These are phyloP conservation scores for Neonectria hederae DNA, from an alignment of 2,329 filamentous ascomycete species.

Conservation along the genomic window DNA sequence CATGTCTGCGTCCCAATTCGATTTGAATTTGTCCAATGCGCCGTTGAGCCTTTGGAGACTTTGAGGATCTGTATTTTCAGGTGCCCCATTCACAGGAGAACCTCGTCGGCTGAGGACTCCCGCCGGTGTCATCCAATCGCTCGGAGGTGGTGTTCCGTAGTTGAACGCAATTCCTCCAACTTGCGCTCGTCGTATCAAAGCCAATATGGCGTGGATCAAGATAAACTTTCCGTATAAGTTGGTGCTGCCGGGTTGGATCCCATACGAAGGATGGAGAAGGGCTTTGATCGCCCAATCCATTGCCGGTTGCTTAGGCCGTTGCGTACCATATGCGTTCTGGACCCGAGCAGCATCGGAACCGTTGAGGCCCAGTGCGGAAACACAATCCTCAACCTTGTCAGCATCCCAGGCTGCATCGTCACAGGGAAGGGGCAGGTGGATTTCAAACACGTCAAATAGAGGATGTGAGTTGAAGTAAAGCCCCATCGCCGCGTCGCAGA, in stretches of 20 bases:
- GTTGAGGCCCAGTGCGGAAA: constrained; percentile 70
- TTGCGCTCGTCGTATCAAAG: constrained; percentile 63
- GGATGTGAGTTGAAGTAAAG: constrained; percentile 77
- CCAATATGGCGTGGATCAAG: constrained; percentile 73
- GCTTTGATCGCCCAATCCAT: constrained; percentile 69
- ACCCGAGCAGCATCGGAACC: constrained; percentile 64
- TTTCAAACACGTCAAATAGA: constrained; percentile 70
- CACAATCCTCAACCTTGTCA: constrained; percentile 65
- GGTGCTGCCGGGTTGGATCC: constrained; percentile 71
- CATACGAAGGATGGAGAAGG: constrained; percentile 66
- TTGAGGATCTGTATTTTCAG: constrained; percentile 54
- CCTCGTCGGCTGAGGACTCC: constrained; percentile 55
- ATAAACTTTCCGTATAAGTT: constrained; percentile 81
- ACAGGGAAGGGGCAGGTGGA: constrained; percentile 73
- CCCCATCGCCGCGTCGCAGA: constrained; percentile 71
- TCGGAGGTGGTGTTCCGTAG: constrained; percentile 65
- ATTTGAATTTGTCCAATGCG: constrained; percentile 77
- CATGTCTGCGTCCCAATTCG: constrained; percentile 76
- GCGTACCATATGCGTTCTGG: constrained; percentile 69
- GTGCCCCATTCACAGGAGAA: constrained; percentile 55
- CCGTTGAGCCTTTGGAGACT: constrained; percentile 59
- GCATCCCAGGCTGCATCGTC: constrained; percentile 82
- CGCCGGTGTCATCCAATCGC: constrained; percentile 63
- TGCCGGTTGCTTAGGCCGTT: constrained; percentile 70
- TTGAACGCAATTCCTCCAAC: constrained; percentile 52